A percentile compares a stretch with the other conserved stretches of the same genome.
phyloP scores from a whole-genome alignment of 768 basidiomycete species.

The Rickenella mellea region DNA sequence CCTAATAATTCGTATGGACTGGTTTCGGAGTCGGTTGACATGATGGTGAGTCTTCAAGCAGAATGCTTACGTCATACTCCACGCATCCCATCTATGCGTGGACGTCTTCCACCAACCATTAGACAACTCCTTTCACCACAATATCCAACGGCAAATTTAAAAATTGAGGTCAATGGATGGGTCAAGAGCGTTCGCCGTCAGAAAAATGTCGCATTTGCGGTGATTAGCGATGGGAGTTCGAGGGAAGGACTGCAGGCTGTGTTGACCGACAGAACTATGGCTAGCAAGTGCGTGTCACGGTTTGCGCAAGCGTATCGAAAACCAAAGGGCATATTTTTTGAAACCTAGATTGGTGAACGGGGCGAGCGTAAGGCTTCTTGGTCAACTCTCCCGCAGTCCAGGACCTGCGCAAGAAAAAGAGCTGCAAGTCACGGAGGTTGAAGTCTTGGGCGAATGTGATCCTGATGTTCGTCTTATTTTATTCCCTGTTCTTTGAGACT shows the following conservation, averaged over 20 bases:
- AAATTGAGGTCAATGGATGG: slow-evolving; percentile 63
- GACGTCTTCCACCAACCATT: slow-evolving; percentile 15
- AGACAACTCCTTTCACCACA: slow-evolving; percentile 24
- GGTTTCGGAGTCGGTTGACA: slow-evolving; percentile 40
- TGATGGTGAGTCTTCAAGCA: neutral
- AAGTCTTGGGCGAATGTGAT: slow-evolving; percentile 47
- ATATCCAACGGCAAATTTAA: slow-evolving; percentile 2
- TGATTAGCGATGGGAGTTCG: slow-evolving; percentile 74
- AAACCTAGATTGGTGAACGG: slow-evolving; percentile 40
- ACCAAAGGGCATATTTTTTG: neutral
- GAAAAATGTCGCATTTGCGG: slow-evolving; percentile 81
- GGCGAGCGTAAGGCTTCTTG: slow-evolving; percentile 40
- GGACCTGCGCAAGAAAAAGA: slow-evolving; percentile 45
- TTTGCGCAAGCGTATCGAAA: neutral
- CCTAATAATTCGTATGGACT: slow-evolving; percentile 70
- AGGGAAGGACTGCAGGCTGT: slow-evolving; percentile 71
- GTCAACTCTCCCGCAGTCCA: slow-evolving; percentile 34
- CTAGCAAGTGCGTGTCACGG: slow-evolving; percentile 10
- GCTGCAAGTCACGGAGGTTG: slow-evolving; percentile 36
- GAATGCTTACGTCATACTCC: neutral
- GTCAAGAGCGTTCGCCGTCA: slow-evolving; percentile 78
- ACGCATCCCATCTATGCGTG: neutral
- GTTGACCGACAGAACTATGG: slow-evolving; percentile 33
- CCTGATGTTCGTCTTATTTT: slow-evolving; percentile 32
- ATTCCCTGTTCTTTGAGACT: neutral